Base-by-base conservation (phyloP, 805 yeast genomes). In the Tetrapisispora namnaoensis region DNA sequence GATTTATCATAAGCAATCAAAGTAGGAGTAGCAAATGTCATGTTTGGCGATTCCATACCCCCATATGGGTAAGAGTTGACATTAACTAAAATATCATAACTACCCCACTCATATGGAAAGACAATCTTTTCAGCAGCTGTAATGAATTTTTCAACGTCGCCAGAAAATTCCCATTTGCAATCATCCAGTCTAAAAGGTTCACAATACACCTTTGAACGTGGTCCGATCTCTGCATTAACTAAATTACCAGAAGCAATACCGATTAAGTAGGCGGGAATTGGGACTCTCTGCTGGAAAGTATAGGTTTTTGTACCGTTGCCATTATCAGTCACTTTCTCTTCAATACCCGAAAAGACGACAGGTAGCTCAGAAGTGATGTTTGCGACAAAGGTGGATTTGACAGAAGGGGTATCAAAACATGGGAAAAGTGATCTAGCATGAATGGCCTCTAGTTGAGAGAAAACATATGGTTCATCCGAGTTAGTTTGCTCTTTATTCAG, bases 11-110 rank as follows among this genome's bases (percentile, higher is more conserved):
- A 89, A 16, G 90, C 78, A 40, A 89, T 78, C 52, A 89, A 72
- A 1, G 96, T 88, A 43, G 96, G 95, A 0, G 96, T 87, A 9
- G 89, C 90, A 67, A 87, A 87, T 0, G 95, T 87, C 65, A 87
- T 80, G 61, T 88, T 87, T 51, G 95, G 95, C 61, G 87, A 86
- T 69, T 89, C 96, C 95, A 89, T 89, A 48, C 96, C 96, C 53
- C 96, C 96, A 59, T 86, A 89, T 2, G 95, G 95, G 68, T 77
- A 78, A 2, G 79, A 78, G 48, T 82, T 76, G 2, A 95, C 95
- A 54, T 88, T 77, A 32, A 89, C 80, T 38, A 89, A 72, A 30
- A 87, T 84, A 60, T 88, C 90, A 64, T 83, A 89, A 37, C 79
- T 80, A 49, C 78, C 75, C 95, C 96, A 89, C 60, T 86, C 93